Evolutionary conservation across 1,139 yeast genomes (phyloP).

Genomic region (Trichomonascaceae sp.): DNA sequence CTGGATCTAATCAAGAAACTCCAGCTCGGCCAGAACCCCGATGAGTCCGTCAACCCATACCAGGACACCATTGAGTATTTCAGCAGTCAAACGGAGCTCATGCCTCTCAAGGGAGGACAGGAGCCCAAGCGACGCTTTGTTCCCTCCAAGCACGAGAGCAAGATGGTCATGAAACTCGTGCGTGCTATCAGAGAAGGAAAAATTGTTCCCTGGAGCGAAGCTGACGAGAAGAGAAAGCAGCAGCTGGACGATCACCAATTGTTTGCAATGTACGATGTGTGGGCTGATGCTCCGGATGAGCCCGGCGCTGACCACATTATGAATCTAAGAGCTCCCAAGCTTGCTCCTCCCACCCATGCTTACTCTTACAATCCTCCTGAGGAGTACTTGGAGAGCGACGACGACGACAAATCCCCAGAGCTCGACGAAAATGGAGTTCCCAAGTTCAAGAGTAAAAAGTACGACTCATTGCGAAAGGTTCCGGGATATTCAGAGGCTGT

Average conservation of each 20-base stretch:
- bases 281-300: slow-evolving; percentile 56
- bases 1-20: slow-evolving; percentile 77
- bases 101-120: slow-evolving; percentile 88
- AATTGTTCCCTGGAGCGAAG: slow-evolving; percentile 51
- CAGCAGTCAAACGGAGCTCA: slow-evolving; percentile 68
- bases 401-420: slow-evolving; percentile 32
- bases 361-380: slow-evolving; percentile 97
- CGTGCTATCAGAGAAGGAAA: slow-evolving; percentile 94
- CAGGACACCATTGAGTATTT: slow-evolving; percentile 96
- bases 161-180: slow-evolving; percentile 90
- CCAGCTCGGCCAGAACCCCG: slow-evolving; percentile 75
- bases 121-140: slow-evolving; percentile 96
- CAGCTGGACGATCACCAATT: slow-evolving; percentile 20
- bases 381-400: slow-evolving; percentile 72
- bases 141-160: slow-evolving; percentile 94
- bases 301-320: slow-evolving; percentile 66
- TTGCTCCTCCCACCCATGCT: slow-evolving; percentile 93
- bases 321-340: slow-evolving; percentile 89
- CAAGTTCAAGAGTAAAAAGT: slow-evolving; percentile 36
- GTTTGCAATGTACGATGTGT: slow-evolving; percentile 52
- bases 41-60: slow-evolving; percentile 71
- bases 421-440: slow-evolving; percentile 62
- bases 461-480: slow-evolving; percentile 69
- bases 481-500: slow-evolving; percentile 83
- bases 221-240: slow-evolving; percentile 28